These are phyloP conservation scores for Grosmannia huntii DNA, from an alignment of 2,329 filamentous ascomycete species.

Conservation along the genomic window DNA sequence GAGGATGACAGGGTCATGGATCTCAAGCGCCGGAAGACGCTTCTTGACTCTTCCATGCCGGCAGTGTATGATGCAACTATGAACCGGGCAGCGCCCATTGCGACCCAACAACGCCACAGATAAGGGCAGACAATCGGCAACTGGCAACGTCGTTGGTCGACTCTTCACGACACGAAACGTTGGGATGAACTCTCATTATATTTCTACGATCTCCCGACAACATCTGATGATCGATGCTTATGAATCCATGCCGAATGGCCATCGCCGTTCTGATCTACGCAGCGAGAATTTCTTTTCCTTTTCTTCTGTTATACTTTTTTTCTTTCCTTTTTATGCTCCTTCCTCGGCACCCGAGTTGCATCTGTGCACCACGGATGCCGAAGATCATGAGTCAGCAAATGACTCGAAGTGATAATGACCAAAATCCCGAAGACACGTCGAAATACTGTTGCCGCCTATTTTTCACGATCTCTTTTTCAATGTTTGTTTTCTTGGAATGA, in stretches of 20 bases:
- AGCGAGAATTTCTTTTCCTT: neutral
- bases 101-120: constrained; percentile 16
- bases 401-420: constrained; percentile 11
- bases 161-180: neutral
- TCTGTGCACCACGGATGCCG: neutral
- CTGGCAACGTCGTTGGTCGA: neutral
- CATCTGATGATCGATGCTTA: neutral
- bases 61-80: constrained; percentile 18
- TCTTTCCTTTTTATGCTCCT: neutral
- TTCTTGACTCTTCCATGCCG: constrained; percentile 19
- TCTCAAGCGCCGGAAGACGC: constrained; percentile 23
- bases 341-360: neutral
- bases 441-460: constrained; percentile 10
- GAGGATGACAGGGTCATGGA: constrained; percentile 28
- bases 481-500: constrained; percentile 1
- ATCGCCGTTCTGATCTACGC: neutral
- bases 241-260: neutral
- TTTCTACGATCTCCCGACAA: neutral
- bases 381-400: neutral
- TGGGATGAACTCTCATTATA: neutral
- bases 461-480: constrained; percentile 6
- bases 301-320: neutral
- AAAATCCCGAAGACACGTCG: constrained; percentile 2
- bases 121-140: neutral
- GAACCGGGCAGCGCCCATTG: constrained; percentile 16